These are phyloP conservation scores for Tetrapisispora iriomotensis DNA, from an alignment of 805 yeast species.

Conservation along the genomic window DNA sequence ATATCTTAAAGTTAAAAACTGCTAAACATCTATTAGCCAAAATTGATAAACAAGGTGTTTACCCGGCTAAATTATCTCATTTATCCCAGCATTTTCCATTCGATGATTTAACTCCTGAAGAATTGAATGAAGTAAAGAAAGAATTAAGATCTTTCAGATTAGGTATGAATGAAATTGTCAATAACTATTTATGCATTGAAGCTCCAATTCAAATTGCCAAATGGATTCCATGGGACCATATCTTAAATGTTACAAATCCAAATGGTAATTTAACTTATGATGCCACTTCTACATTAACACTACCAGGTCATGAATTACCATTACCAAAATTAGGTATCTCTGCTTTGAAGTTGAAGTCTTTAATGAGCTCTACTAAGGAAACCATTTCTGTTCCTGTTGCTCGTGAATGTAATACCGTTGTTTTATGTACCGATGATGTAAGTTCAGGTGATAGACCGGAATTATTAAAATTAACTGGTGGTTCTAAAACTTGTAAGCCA, in stretches of 20 bases:
- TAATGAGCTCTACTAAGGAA: constrained; percentile 39
- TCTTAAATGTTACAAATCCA: constrained; percentile 54
- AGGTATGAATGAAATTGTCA: constrained; percentile 71
- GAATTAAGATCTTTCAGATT: constrained; percentile 57
- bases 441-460: constrained; percentile 39
- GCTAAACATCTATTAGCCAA: constrained; percentile 61
- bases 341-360: constrained; percentile 53
- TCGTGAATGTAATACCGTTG: constrained; percentile 70
- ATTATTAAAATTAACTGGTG: constrained; percentile 74
- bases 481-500: constrained; percentile 55
- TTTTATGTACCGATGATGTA: constrained; percentile 40
- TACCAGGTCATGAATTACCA: constrained; percentile 70
- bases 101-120: constrained; percentile 26
- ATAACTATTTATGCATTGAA: constrained; percentile 67
- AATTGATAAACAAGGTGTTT: constrained; percentile 74
- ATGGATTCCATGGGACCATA: constrained; percentile 59
- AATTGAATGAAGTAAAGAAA: constrained; percentile 35
- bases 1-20: constrained; percentile 64
- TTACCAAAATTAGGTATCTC: constrained; percentile 66
- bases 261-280: constrained; percentile 61
- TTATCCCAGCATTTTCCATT: constrained; percentile 56
- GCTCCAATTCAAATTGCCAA: constrained; percentile 65
- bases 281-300: constrained; percentile 41
- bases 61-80: constrained; percentile 81
- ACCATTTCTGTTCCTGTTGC: constrained; percentile 52